phyloP scores from a whole-genome alignment of 768 basidiomycete species.

The Boletus sensibilis region DNA sequence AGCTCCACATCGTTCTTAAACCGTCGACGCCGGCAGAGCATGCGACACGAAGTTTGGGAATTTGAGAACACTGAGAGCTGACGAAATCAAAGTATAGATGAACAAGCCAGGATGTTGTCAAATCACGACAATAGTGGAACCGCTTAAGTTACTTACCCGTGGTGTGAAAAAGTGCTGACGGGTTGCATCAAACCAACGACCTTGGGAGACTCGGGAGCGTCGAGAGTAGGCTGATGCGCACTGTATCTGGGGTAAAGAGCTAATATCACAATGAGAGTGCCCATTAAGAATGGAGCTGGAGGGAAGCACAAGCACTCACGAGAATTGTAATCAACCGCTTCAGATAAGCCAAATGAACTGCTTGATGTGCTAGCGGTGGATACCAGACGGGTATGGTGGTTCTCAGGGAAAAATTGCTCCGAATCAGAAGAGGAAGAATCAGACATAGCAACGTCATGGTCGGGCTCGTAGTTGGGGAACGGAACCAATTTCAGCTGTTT shows the following conservation, averaged over 20 bases:
- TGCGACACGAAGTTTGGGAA: conserved; percentile 79
- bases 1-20: conserved; percentile 78
- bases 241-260: conserved; percentile 61
- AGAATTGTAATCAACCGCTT: conserved; percentile 45
- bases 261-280: background rate
- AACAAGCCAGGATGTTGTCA: conserved; percentile 15
- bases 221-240: conserved; percentile 57
- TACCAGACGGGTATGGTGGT: conserved; percentile 58
- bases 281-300: background rate
- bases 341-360: conserved; percentile 47
- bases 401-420: conserved; percentile 54
- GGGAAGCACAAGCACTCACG: conserved; percentile 39
- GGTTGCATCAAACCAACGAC: conserved; percentile 69
- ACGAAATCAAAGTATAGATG: conserved; percentile 1
- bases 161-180: conserved; percentile 56
- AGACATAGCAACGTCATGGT: conserved; percentile 71
- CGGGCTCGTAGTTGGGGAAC: conserved; percentile 63
- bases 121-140: conserved; percentile 4
- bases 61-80: conserved; percentile 71
- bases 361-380: conserved; percentile 63
- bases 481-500: conserved; percentile 77
- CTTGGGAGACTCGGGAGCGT: conserved; percentile 46
- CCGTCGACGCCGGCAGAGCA: conserved; percentile 70
- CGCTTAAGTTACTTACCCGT: conserved; percentile 55
- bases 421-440: conserved; percentile 52